A percentile compares a stretch with the other conserved stretches of the same genome.
phyloP scores from a whole-genome alignment of 768 basidiomycete species.

The Hygrophorus russula region DNA sequence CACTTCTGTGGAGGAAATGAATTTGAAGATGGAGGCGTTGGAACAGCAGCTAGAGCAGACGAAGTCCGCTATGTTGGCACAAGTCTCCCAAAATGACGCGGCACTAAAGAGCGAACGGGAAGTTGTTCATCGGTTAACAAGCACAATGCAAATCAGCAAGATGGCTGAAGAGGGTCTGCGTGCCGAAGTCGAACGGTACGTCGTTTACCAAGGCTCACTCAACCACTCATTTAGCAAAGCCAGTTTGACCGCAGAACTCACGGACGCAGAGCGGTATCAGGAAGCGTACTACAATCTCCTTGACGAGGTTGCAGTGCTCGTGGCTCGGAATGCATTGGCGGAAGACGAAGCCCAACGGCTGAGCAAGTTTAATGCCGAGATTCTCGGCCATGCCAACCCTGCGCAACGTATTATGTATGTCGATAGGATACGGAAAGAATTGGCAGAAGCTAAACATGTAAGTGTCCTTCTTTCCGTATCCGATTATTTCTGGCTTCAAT shows the following conservation, averaged over 20 bases:
- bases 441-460: slow-evolving; percentile 75
- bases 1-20: slow-evolving; percentile 12
- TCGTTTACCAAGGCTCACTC: slow-evolving; percentile 7
- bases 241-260: slow-evolving; percentile 39
- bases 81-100: slow-evolving; percentile 21
- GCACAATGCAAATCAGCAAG: slow-evolving; percentile 41
- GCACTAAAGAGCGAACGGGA: slow-evolving; percentile 37
- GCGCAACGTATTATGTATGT: slow-evolving; percentile 82
- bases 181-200: slow-evolving; percentile 59
- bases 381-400: slow-evolving; percentile 76
- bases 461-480: slow-evolving; percentile 15
- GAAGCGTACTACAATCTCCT: slow-evolving; percentile 58
- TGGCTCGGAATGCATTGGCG: slow-evolving; percentile 63
- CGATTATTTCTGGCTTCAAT: not conserved
- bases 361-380: slow-evolving; percentile 75
- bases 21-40: slow-evolving; percentile 12
- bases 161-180: slow-evolving; percentile 59
- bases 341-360: slow-evolving; percentile 71
- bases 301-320: slow-evolving; percentile 52
- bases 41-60: slow-evolving; percentile 18
- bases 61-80: slow-evolving; percentile 18
- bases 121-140: slow-evolving; percentile 32
- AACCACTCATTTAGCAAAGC: not conserved
- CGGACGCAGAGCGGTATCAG: slow-evolving; percentile 53
- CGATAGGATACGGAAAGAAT: slow-evolving; percentile 69